These are phyloP conservation scores for Phytophthora hibernalis DNA, from an alignment of 352 stramenopile genomes.

Conservation along the genomic window DNA sequence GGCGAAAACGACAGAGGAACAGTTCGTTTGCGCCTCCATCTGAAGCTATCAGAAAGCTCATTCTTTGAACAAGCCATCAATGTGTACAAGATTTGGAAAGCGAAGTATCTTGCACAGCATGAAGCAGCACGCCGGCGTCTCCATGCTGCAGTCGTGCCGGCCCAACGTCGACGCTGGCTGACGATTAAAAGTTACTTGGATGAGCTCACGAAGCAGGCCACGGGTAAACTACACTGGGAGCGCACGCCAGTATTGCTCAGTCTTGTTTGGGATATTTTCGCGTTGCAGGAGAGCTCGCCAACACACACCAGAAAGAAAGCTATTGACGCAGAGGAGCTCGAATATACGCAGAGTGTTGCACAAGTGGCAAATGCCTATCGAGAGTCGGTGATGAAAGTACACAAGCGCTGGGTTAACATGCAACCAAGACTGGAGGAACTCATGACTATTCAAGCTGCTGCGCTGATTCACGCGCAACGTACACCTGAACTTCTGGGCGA, in stretches of 20 bases:
- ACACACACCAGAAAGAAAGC: slow-evolving; percentile 15
- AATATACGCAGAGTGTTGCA: slow-evolving; percentile 44
- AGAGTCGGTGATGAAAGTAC: slow-evolving; percentile 55
- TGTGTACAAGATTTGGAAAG: slow-evolving; percentile 71
- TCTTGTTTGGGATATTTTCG: slow-evolving; percentile 81
- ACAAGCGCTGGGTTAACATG: slow-evolving; percentile 75
- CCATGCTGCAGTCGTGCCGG: slow-evolving; percentile 66
- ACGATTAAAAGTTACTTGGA: slow-evolving; percentile 66
- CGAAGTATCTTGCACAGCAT: slow-evolving; percentile 65
- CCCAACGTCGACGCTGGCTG: slow-evolving; percentile 67
- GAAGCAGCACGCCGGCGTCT: slow-evolving; percentile 61
- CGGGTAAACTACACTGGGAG: slow-evolving; percentile 69
- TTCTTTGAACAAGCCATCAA: slow-evolving; percentile 71
- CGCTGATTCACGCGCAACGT: slow-evolving; percentile 62
- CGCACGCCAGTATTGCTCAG: slow-evolving; percentile 67
- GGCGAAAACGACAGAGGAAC: slow-evolving; percentile 34
- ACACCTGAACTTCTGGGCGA: slow-evolving; percentile 54
- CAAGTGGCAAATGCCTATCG: slow-evolving; percentile 56
- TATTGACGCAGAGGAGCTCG: slow-evolving; percentile 30
- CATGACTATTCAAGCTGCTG: slow-evolving; percentile 52
- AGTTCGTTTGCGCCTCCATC: slow-evolving; percentile 52
- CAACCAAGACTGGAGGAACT: slow-evolving; percentile 73
- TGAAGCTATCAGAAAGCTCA: slow-evolving; percentile 67
- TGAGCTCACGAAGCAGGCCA: slow-evolving; percentile 51
- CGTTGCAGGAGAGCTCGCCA: slow-evolving; percentile 37